Evolutionary conservation across 306 rosid genomes (phyloP).

Genomic region (Betula pendula): DNA sequence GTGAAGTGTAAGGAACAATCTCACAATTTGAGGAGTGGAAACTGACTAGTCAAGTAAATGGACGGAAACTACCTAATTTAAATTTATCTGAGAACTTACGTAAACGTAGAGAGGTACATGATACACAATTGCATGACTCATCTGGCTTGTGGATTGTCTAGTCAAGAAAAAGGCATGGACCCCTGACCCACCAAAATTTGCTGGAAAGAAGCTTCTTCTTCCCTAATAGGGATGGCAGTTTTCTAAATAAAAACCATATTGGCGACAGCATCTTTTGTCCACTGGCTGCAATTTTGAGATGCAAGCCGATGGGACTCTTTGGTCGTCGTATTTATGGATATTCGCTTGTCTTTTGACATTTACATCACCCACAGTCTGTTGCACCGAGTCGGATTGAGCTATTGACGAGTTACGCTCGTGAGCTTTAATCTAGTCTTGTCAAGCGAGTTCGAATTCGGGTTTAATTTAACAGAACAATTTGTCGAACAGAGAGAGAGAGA

Average conservation of each 20-base stretch:
- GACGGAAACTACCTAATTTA: not conserved
- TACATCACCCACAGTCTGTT: not conserved
- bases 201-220: conserved; percentile 1
- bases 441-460: too few relatives aligned
- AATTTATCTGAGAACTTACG: not conserved
- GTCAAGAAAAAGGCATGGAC: not conserved
- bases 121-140: not conserved
- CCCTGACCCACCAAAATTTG: not conserved
- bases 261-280: conserved; percentile 9
- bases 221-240: not conserved
- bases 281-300: not conserved
- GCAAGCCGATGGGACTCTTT: not conserved
- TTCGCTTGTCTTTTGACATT: not conserved
- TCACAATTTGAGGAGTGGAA: not conserved
- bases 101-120: conserved; percentile 6
- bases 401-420: too few relatives aligned
- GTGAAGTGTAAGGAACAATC: not conserved
- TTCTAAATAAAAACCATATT: not conserved
- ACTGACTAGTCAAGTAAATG: too few relatives aligned
- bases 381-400: too few relatives aligned
- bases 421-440: too few relatives aligned
- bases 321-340: not conserved
- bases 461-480: too few relatives aligned
- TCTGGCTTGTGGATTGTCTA: not conserved
- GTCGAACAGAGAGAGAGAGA: too few relatives aligned